Evolutionary conservation across 78 protist genomes (phyloP), one percentile per base, ranked within the genome.

Genomic region (Dictyostelium citrinum): DNA sequence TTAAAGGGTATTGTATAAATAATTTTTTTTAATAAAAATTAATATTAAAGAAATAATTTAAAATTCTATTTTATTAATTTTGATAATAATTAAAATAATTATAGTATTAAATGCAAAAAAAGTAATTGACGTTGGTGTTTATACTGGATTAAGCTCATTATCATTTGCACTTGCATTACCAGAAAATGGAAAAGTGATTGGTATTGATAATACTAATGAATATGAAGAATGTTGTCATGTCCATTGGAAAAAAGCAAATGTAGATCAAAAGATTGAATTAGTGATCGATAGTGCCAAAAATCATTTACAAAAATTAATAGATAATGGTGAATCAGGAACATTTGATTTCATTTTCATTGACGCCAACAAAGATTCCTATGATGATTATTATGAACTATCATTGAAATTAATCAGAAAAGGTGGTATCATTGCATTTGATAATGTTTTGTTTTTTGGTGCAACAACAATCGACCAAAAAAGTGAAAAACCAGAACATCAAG

Each of bases 281-380:
- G 70, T n/a, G 8, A 58, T 96, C 33, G 79, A 51, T 51, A 84
- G 95, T 46, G 97, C 97, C 1, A 43, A 78, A 16, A 79, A 96
- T n/a, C 55, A 83, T 37, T 75, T 96, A 27, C 46, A 70, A 20
- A 14, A 84, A 22, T 46, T 95, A n/a, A 33, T 95, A 22, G 82
- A 71, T 9, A n/a, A 35, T 5, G 84, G 86, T 22, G 76, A 84
- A 68, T 12, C 20, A 27, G 97, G 95, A 35, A 91, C 96, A 5
- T 77, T 81, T 86, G 97, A 96, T 74, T 95, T 95, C 1, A 78
- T 88, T 43, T 96, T 96, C 79, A 95, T 96, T 20, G 97, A 96
- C 76, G 97, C 97, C 24, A 95, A 96, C 31, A 96, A 96, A 64
- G 16, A 17, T 11, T 29, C 60, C 1, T 96, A 96, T 90, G 92